A percentile compares a stretch with the other conserved stretches of the same genome.
Evolutionary conservation across 257 asterid genomes (phyloP).

Genomic region (Solanum gandarillasii): DNA sequence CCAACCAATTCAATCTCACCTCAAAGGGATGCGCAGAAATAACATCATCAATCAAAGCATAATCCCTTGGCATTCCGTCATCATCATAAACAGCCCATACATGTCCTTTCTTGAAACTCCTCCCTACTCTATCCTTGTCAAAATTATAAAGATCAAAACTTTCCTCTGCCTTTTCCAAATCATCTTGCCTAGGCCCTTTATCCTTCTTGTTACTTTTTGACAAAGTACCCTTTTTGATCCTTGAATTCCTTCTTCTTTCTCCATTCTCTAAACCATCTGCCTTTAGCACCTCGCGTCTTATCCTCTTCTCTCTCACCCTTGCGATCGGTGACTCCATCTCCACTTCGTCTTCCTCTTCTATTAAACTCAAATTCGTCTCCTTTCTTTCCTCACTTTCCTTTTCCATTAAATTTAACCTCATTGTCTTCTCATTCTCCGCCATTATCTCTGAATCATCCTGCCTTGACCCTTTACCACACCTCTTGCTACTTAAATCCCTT

Average conservation of each 20-base stretch:
- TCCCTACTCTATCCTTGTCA: constrained; percentile 55
- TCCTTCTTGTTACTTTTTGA: constrained; percentile 4
- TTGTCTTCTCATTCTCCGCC: not conserved
- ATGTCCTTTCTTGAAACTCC: constrained; percentile 76
- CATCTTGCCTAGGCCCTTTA: constrained; percentile 12
- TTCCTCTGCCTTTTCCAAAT: constrained; percentile 39
- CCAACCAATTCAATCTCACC: constrained; percentile 57
- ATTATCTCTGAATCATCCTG: constrained; percentile 1
- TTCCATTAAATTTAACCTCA: not conserved
- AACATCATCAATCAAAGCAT: constrained; percentile 60
- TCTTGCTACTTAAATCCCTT: constrained; percentile 1
- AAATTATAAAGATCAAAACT: constrained; percentile 67
- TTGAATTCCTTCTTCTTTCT: constrained; percentile 3
- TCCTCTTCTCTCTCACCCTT: not conserved
- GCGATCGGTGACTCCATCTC: not conserved
- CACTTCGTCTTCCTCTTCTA: constrained; percentile 5
- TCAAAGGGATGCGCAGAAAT: constrained; percentile 57
- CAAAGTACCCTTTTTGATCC: constrained; percentile 2
- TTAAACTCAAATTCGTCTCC: not conserved
- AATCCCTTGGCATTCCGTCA: constrained; percentile 80
- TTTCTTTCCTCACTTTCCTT: constrained; percentile 1
- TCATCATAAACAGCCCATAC: constrained; percentile 85
- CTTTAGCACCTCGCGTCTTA: not conserved
- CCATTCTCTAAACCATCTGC: not conserved
- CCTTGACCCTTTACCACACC: not conserved